phyloP scores from a whole-genome alignment of 768 basidiomycete species.

The Dentipellis fragilis region DNA sequence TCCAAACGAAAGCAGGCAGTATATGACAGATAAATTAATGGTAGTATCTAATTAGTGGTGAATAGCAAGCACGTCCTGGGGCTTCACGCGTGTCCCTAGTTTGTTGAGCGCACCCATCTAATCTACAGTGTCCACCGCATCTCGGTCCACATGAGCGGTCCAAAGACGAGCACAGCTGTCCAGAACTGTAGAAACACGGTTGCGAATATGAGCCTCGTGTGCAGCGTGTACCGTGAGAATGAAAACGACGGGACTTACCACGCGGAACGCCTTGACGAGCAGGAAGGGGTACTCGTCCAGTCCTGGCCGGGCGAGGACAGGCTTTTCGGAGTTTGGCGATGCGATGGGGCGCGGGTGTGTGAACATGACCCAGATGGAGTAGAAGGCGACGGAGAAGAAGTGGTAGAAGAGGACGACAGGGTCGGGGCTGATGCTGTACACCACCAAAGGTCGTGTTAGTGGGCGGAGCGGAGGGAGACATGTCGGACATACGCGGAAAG shows the following conservation, averaged over 20 bases:
- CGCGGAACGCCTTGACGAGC: conserved; percentile 46
- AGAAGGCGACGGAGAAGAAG: conserved; percentile 94
- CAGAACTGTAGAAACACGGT: conserved; percentile 48
- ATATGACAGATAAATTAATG: no score
- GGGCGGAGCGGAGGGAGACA: background rate
- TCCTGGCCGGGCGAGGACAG: conserved; percentile 30
- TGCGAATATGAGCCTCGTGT: background rate
- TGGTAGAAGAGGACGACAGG: conserved; percentile 75
- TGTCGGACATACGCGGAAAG: conserved; percentile 62
- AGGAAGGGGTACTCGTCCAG: conserved; percentile 63
- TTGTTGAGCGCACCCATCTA: background rate
- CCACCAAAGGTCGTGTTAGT: background rate
- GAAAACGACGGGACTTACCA: conserved; percentile 34
- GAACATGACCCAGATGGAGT: conserved; percentile 88
- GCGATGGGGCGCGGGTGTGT: conserved; percentile 39
- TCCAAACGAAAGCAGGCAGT: no score
- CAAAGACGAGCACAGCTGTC: conserved; percentile 84
- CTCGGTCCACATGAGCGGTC: conserved; percentile 84
- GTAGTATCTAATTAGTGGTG: no score
- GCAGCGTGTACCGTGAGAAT: background rate
- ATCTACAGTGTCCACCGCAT: conserved; percentile 41
- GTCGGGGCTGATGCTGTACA: conserved; percentile 62
- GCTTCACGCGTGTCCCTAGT: no score
- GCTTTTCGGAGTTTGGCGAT: conserved; percentile 26
- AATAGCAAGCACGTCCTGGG: no score